Evolutionary conservation across 164 flowering plant species (phyloP), one percentile per base, ranked within the genome.

Genomic region (Paratinospora sagittata): DNA sequence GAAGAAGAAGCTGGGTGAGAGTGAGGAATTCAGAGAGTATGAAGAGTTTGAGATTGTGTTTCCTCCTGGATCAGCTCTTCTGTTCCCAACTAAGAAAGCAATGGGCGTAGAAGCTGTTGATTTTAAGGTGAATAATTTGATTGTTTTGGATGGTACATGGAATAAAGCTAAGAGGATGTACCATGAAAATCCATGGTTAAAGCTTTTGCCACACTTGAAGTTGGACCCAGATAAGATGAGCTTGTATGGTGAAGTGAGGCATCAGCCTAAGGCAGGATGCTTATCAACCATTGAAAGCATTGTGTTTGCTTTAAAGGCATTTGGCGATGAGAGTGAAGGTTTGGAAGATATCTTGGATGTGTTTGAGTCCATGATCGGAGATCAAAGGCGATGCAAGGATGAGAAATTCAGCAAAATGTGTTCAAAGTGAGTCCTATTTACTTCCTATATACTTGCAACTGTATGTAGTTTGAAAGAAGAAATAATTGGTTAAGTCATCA

Each of bases 111-210:
- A 77, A 43, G 82, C 68, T 8, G 67, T 81, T 41, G 73, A 79
- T 73, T 84, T 90, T 73, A 80, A 84, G 64, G 95, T 87, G 81
- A 90, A 82, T 80, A 82, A 89, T 65, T 80, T 90, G 86, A 87
- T 93, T 70, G 93, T 90, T 45, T 76, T 93, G 81, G 96, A 90
- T 76, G 98, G 96, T n/a, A 92, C 96, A n/a, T 92, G 94, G 98
- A 75, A 80, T 3, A 90, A 92, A 78, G 98, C 98, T 24, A 86
- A 71, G 76, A 85, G 95, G 74, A 81, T 92, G 83, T 92, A 89
- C 71, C 77, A 72, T 41, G 96, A 90, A 85, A 92, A 93, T 69
- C 97, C 98, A 6, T 93, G 98, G 97, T 75, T 93, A 85, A 87
- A 83, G 79, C 74, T 88, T 37, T 74, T 93, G 81, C 98, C 97